Evolutionary conservation across 176 grass and related monocot species (phyloP).

Genomic region (Zea mays): Zm-B73-REFERENCE-NAM-5.0 NC_050098.1:212101001-212101500

Average conservation of each 20-base stretch:
- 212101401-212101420: too few relatives aligned
- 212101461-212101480: too few relatives aligned
- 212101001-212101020: too few relatives aligned
- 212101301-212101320: constrained; percentile 11
- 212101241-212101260: neutral
- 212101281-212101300: neutral
- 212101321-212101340: constrained; percentile 42
- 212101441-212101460: too few relatives aligned
- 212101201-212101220: neutral
- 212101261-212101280: too few relatives aligned
- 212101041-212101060: neutral
- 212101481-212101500: neutral
- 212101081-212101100: neutral
- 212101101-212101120: neutral
- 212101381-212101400: neutral
- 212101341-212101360: constrained; percentile 1
- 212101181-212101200: neutral
- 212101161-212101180: neutral
- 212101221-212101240: neutral
- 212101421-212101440: too few relatives aligned
- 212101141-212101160: neutral
- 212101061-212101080: neutral
- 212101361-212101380: neutral
- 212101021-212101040: neutral
- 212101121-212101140: too few relatives aligned